These are phyloP conservation scores for Pichia sp. DNA, from an alignment of 1,139 yeast species.

Conservation along the genomic window DNA sequence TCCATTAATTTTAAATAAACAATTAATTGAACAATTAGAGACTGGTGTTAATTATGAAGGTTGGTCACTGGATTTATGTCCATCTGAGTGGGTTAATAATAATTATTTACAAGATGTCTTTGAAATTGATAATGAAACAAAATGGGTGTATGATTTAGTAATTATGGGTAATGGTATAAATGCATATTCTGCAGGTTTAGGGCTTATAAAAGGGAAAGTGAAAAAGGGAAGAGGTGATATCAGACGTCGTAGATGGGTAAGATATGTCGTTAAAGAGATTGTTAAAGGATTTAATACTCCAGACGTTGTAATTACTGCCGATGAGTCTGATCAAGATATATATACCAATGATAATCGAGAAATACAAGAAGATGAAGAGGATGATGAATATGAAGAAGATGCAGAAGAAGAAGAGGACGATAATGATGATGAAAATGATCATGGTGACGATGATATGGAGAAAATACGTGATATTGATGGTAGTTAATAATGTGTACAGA, in stretches of 20 bases:
- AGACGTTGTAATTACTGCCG: not conserved
- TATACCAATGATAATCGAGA: not conserved
- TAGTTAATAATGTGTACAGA: not conserved
- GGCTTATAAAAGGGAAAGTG: slow-evolving; percentile 11
- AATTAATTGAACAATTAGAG: slow-evolving; percentile 8
- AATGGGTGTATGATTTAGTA: slow-evolving; percentile 66
- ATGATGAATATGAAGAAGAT: too few species aligned
- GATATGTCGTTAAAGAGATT: slow-evolving; percentile 26
- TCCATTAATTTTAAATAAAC: slow-evolving; percentile 8
- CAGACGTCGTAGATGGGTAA: slow-evolving; percentile 30
- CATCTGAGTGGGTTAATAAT: slow-evolving; percentile 49
- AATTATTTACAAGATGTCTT: slow-evolving; percentile 49
- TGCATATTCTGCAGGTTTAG: slow-evolving; percentile 17
- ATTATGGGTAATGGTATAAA: slow-evolving; percentile 16
- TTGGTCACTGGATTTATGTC: slow-evolving; percentile 60
- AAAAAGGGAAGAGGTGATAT: slow-evolving; percentile 26
- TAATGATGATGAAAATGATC: slow-evolving; percentile 13
- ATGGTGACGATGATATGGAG: not conserved
- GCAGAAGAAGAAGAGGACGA: not conserved
- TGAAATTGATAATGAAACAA: slow-evolving; percentile 57
- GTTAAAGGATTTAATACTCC: slow-evolving; percentile 9
- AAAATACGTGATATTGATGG: not conserved
- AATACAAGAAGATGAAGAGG: not conserved
- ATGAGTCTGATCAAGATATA: not conserved
- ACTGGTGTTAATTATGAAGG: slow-evolving; percentile 28